These are phyloP conservation scores for Apophysomyces variabilis DNA, from an alignment of 371 early-diverging fungal species.

Conservation along the genomic window DNA sequence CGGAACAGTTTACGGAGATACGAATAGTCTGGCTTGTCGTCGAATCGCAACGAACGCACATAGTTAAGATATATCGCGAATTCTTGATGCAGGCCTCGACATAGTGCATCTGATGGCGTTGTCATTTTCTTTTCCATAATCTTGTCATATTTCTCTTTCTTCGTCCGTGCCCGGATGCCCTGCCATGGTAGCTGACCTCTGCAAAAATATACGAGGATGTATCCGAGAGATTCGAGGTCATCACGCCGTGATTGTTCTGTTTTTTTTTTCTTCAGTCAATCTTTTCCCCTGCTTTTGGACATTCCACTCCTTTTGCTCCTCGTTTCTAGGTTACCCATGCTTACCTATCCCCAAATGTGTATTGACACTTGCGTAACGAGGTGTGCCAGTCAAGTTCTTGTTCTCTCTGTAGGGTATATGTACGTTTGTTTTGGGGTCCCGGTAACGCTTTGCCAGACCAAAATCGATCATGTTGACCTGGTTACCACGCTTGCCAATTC, in stretches of 20 bases:
- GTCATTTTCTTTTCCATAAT: conserved; percentile 99
- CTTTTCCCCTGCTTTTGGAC: background rate
- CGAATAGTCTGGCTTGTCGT: conserved; percentile 98
- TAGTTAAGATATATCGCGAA: conserved; percentile 98
- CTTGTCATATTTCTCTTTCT: conserved; percentile 99
- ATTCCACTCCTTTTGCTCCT: conserved; percentile 27
- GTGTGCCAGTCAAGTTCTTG: conserved; percentile 99
- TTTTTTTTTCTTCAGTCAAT: background rate
- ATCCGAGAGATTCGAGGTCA: conserved; percentile 99
- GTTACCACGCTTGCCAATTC: conserved; percentile 91
- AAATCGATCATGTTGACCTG: conserved; percentile 99
- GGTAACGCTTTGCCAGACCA: conserved; percentile 98
- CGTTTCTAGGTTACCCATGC: too few species aligned
- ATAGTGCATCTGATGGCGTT: conserved; percentile 95
- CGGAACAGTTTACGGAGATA: conserved; percentile 97
- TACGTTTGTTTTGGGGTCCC: conserved; percentile 92
- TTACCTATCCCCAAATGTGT: conserved; percentile 95
- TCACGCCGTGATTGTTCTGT: conserved; percentile 98
- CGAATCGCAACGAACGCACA: conserved; percentile 95
- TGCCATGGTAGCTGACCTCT: conserved; percentile 99
- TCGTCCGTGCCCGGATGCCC: conserved; percentile 96
- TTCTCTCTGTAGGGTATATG: conserved; percentile 98
- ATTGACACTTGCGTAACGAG: conserved; percentile 98
- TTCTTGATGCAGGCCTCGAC: conserved; percentile 95
- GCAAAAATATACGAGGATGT: conserved; percentile 99